Base-by-base conservation (phyloP, 2,329 filamentous ascomycete species). In the Cladosporium sp. region DNA sequence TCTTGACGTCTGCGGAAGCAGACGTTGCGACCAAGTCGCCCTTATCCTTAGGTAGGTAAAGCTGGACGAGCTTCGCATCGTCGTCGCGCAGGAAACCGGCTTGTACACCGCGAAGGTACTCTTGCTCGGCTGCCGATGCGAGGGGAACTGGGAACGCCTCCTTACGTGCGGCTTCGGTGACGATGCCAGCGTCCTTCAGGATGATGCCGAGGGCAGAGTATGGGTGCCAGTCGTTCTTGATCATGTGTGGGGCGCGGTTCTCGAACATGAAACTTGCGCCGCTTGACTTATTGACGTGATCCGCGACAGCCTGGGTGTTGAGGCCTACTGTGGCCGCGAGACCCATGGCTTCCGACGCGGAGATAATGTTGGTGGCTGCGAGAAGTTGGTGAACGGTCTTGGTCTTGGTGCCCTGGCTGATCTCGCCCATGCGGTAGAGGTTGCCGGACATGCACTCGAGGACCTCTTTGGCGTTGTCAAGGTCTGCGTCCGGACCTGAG, bases 361-460 rank as follows among this genome's bases (percentile, higher is more conserved):
- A 77, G 10, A 84, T 80, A 56, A 88, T 86, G 71, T 88, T 85
- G 5, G 86, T 83, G 1, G 84, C 85, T 0, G 84, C 84, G 49
- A 88, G 81, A 5, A 87, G 80, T 69, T 87, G 84, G 70, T 87
- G 84, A 58, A 87, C 81, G 57, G 87, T 81, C 70, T 87, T 87
- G 70, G 85, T 83, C 23, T 85, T 86, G 11, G 82, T 84, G 5
- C 84, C 84, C 5, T 80, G 79, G 28, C 82, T 83, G 56, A 86
- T 77, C 1, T 81, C 83, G 1, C 85, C 85, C 10, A 86, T 81
- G 21, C 80, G 77, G 71, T 84, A 85, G 11, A 93, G 79, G 74
- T 91, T 91, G 14, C 85, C 86, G 1, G 89, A 85, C 81, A 93
- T 86, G 69, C 85, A 84, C 61, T 86, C 80, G 2, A 93, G 81